These are phyloP conservation scores for Phytophthora sojae DNA, from an alignment of 352 stramenopile genomes.

Conservation along the genomic window DNA sequence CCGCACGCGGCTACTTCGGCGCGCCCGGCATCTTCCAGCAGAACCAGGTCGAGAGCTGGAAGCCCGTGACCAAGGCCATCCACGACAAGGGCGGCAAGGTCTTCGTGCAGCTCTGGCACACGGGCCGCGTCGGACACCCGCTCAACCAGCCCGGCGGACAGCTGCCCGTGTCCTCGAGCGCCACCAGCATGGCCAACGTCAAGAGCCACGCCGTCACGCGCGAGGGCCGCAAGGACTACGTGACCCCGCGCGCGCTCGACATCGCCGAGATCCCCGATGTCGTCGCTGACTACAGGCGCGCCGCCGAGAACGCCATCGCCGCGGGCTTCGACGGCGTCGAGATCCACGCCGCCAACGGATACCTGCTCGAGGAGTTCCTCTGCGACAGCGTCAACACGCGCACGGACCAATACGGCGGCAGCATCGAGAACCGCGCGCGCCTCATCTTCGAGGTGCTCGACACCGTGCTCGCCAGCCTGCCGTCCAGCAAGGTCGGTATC, in stretches of 20 bases:
- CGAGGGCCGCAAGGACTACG: slow-evolving; percentile 22
- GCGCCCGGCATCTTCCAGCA: slow-evolving; percentile 55
- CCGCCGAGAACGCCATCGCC: slow-evolving; percentile 55
- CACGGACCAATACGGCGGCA: background rate
- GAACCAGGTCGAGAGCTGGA: slow-evolving; percentile 56
- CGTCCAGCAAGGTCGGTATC: slow-evolving; percentile 21
- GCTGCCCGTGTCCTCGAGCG: slow-evolving; percentile 57
- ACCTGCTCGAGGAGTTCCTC: slow-evolving; percentile 48
- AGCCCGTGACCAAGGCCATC: slow-evolving; percentile 57
- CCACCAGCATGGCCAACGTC: slow-evolving; percentile 52
- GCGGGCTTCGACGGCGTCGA: slow-evolving; percentile 64
- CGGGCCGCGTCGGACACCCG: slow-evolving; percentile 68
- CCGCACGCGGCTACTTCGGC: slow-evolving; percentile 40
- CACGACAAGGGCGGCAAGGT: slow-evolving; percentile 60
- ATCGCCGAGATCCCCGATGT: slow-evolving; percentile 11
- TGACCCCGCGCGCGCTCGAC: slow-evolving; percentile 16
- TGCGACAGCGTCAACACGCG: background rate
- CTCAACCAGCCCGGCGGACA: slow-evolving; percentile 60
- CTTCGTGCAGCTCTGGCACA: slow-evolving; percentile 81
- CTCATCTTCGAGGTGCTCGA: background rate
- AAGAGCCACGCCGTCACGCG: slow-evolving; percentile 71
- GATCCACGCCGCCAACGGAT: slow-evolving; percentile 90
- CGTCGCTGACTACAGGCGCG: slow-evolving; percentile 60
- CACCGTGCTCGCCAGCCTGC: background rate
- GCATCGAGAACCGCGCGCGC: background rate